Evolutionary conservation across 805 yeast genomes (phyloP).

Genomic region (Starmerella cellae): DNA sequence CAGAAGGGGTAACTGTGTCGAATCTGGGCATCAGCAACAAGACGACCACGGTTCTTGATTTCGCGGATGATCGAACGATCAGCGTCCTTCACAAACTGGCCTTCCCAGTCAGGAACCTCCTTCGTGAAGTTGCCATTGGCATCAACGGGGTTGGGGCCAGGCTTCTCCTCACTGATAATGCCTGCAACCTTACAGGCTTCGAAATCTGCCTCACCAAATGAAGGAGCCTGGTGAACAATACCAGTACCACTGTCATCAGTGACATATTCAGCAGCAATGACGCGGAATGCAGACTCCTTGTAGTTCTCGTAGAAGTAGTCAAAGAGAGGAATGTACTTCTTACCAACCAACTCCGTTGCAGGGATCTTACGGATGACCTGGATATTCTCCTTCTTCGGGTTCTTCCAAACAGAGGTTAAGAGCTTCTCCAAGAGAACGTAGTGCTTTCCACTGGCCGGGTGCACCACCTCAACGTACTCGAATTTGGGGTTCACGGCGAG

Average conservation of each 20-base stretch:
- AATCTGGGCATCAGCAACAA: slow-evolving; percentile 67
- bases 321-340: slow-evolving; percentile 70
- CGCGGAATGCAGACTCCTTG: slow-evolving; percentile 68
- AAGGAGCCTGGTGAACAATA: slow-evolving; percentile 96
- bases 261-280: slow-evolving; percentile 72
- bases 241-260: slow-evolving; percentile 96
- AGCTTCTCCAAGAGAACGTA: slow-evolving; percentile 77
- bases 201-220: slow-evolving; percentile 98
- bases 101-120: slow-evolving; percentile 62
- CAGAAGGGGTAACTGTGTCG: slow-evolving; percentile 98
- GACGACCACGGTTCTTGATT: slow-evolving; percentile 61
- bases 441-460: slow-evolving; percentile 70
- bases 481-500: slow-evolving; percentile 82
- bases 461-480: slow-evolving; percentile 83
- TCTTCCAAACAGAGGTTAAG: slow-evolving; percentile 75
- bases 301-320: slow-evolving; percentile 65
- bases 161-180: slow-evolving; percentile 50
- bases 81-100: slow-evolving; percentile 88
- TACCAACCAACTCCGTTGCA: slow-evolving; percentile 72
- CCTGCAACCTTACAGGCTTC: slow-evolving; percentile 65
- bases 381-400: slow-evolving; percentile 81
- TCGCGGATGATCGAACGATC: slow-evolving; percentile 80
- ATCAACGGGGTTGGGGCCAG: slow-evolving; percentile 90
- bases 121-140: slow-evolving; percentile 75
- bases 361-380: slow-evolving; percentile 65